Percentiles rank a stretch among this genome's conserved stretches.
phyloP scores from a whole-genome alignment of 192 early-diverging fungal genomes.

The Powellomyces hirtus region DNA sequence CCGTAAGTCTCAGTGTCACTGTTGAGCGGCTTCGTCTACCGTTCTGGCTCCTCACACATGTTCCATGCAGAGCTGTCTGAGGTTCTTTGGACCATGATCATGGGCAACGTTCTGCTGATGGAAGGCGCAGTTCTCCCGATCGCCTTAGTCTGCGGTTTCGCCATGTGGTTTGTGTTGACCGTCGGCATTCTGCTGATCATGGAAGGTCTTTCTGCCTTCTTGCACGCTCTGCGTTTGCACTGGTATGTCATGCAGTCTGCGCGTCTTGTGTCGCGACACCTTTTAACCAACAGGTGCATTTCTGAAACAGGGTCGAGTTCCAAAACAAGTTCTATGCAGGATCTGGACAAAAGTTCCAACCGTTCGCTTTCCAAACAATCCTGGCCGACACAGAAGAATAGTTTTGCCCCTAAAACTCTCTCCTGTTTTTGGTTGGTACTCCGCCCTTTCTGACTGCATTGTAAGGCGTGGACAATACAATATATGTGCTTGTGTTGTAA shows the following conservation, averaged over 20 bases:
- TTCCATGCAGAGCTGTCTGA: slow-evolving; percentile 85
- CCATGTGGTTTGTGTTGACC: slow-evolving; percentile 87
- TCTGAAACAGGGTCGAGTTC: slow-evolving; percentile 96
- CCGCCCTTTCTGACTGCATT: too few relatives aligned
- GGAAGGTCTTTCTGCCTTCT: slow-evolving; percentile 85
- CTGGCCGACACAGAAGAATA: slow-evolving; percentile 32
- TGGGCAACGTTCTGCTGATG: slow-evolving; percentile 53
- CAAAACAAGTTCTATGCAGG: slow-evolving; percentile 97
- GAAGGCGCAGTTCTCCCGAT: slow-evolving; percentile 56
- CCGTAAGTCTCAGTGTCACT: slow-evolving; percentile 52
- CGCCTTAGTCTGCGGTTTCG: slow-evolving; percentile 75
- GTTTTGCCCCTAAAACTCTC: too few relatives aligned
- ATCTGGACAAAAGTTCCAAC: slow-evolving; percentile 85
- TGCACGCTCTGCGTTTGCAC: slow-evolving; percentile 90
- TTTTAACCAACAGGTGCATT: too few relatives aligned
- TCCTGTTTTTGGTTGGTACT: too few relatives aligned
- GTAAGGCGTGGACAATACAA: too few relatives aligned
- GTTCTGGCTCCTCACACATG: too few relatives aligned
- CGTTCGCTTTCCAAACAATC: slow-evolving; percentile 73
- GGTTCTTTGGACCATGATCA: slow-evolving; percentile 94
- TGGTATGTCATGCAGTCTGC: slow-evolving; percentile 46
- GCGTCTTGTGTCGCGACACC: too few relatives aligned
- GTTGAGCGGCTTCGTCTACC: background rate
- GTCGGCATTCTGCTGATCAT: slow-evolving; percentile 75
- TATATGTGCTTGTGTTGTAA: too few relatives aligned